A percentile compares a stretch with the other conserved stretches of the same genome.
These are phyloP conservation scores for Penicillium sp. DNA, from an alignment of 2,329 filamentous ascomycete genomes.

Conservation along the genomic window DNA sequence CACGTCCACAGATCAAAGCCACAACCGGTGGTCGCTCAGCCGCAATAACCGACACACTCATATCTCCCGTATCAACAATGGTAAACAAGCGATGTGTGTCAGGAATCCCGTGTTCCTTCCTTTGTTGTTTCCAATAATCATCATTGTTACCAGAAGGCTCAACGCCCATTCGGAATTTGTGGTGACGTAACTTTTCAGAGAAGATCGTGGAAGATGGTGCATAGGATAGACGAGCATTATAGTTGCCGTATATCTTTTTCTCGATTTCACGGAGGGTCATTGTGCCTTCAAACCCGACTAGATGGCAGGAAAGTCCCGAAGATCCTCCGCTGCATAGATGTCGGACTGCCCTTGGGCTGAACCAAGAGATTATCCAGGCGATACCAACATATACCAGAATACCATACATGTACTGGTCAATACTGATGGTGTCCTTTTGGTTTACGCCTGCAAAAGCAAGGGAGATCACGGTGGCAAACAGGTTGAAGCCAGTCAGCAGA, in stretches of 20 bases:
- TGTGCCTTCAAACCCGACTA: constrained; percentile 17
- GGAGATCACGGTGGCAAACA: constrained; percentile 4
- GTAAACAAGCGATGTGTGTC: constrained; percentile 28
- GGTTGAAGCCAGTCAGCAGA: constrained; percentile 6
- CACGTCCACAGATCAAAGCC: constrained; percentile 28
- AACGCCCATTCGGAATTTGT: constrained; percentile 3
- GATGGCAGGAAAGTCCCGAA: constrained; percentile 6
- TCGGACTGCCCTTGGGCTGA: constrained; percentile 14
- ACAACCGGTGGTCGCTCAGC: constrained; percentile 30
- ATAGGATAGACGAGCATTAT: constrained; percentile 10
- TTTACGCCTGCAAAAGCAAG: neutral
- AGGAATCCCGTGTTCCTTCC: constrained; percentile 1
- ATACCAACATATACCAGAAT: constrained; percentile 7
- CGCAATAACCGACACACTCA: constrained; percentile 31
- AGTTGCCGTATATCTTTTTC: constrained; percentile 16
- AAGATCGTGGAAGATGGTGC: constrained; percentile 15
- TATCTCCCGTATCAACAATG: constrained; percentile 32
- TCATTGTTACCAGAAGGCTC: neutral
- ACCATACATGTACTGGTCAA: constrained; percentile 4
- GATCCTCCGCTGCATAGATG: constrained; percentile 13
- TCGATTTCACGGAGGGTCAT: constrained; percentile 13
- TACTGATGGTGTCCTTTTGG: neutral
- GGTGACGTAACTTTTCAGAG: constrained; percentile 5
- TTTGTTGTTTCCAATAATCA: constrained; percentile 4
- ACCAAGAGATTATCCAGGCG: constrained; percentile 16